These are phyloP conservation scores for Tetraselmis striata DNA, from an alignment of 139 green algal genomes.

Conservation along the genomic window DNA sequence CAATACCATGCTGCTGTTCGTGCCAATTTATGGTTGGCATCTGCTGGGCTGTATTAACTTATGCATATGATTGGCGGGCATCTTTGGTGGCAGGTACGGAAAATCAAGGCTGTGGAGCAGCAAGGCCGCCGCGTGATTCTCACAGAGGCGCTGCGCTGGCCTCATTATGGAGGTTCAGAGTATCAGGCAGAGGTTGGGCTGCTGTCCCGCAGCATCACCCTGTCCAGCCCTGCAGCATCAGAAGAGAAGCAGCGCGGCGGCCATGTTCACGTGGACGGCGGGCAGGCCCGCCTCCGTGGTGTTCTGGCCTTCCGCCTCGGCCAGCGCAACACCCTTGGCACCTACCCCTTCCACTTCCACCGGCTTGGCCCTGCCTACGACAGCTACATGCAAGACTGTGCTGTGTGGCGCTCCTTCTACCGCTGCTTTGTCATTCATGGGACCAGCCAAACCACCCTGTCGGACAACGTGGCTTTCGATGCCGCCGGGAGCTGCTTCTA, in stretches of 20 bases:
- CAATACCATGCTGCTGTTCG: too few species aligned
- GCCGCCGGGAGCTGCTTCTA: slow-evolving; percentile 44
- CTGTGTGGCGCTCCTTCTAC: neutral
- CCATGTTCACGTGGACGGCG: slow-evolving; percentile 20
- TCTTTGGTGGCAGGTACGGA: neutral
- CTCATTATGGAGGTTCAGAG: slow-evolving; percentile 23
- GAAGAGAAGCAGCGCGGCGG: slow-evolving; percentile 5
- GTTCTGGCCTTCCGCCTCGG: slow-evolving; percentile 39
- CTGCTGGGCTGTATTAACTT: too few species aligned
- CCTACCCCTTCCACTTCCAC: slow-evolving; percentile 58
- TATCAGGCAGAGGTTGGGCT: slow-evolving; percentile 52
- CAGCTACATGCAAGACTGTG: slow-evolving; percentile 16
- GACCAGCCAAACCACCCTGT: slow-evolving; percentile 27
- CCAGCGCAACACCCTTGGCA: slow-evolving; percentile 41
- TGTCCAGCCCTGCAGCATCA: slow-evolving; percentile 6
- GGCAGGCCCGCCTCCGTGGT: slow-evolving; percentile 34
- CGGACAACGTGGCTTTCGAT: slow-evolving; percentile 50
- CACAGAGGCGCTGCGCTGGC: neutral
- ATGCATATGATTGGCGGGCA: too few species aligned
- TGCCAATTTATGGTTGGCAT: too few species aligned
- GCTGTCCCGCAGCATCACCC: slow-evolving; percentile 33
- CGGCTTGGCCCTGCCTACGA: slow-evolving; percentile 12
- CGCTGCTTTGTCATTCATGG: slow-evolving; percentile 31
- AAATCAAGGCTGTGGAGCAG: neutral
- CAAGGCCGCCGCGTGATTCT: neutral